Percentiles rank a stretch among this genome's conserved stretches.
Conservation (phyloP, 768 basidiomycete genomes). For the Termitomyces sp. region DNA sequence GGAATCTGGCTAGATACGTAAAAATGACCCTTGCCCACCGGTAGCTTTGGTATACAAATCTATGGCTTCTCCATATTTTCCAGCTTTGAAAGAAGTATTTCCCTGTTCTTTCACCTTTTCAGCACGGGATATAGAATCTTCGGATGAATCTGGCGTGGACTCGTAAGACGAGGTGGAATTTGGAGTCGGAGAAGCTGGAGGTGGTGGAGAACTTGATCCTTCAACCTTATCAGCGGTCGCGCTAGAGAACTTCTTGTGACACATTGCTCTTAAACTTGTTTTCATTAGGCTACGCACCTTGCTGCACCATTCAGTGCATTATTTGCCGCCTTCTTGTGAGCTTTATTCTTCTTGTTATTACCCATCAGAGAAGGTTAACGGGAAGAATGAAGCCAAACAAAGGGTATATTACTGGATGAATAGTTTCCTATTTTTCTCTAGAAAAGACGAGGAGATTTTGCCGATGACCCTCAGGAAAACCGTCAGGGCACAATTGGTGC, state of each 20-base stretch:
- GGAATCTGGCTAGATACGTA: neutral
- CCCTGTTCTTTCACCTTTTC: slow-evolving; percentile 71
- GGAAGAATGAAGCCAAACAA: neutral
- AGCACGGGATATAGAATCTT: slow-evolving; percentile 41
- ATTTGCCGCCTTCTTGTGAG: slow-evolving; percentile 15
- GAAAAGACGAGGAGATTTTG: neutral
- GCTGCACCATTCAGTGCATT: slow-evolving; percentile 6
- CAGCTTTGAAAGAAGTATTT: slow-evolving; percentile 68
- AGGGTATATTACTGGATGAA: slow-evolving; percentile 7
- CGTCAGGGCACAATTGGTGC: neutral
- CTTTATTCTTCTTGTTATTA: slow-evolving; percentile 18
- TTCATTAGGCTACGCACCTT: slow-evolving; percentile 3
- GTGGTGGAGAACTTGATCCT: slow-evolving; percentile 13
- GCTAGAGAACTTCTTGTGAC: neutral
- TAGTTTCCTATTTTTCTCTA: neutral
- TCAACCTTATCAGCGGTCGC: neutral
- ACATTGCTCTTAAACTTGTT: neutral
- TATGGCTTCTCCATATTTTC: slow-evolving; percentile 61
- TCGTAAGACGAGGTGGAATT: slow-evolving; percentile 13
- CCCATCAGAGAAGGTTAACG: slow-evolving; percentile 7
- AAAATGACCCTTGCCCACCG: slow-evolving; percentile 27
- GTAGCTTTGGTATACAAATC: slow-evolving; percentile 74
- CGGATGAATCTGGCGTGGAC: slow-evolving; percentile 18
- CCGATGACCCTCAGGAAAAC: neutral
- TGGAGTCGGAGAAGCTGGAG: slow-evolving; percentile 7